Conservation (phyloP, 78 protist genomes). For the Planoprotostelium fungivorum region DNA sequence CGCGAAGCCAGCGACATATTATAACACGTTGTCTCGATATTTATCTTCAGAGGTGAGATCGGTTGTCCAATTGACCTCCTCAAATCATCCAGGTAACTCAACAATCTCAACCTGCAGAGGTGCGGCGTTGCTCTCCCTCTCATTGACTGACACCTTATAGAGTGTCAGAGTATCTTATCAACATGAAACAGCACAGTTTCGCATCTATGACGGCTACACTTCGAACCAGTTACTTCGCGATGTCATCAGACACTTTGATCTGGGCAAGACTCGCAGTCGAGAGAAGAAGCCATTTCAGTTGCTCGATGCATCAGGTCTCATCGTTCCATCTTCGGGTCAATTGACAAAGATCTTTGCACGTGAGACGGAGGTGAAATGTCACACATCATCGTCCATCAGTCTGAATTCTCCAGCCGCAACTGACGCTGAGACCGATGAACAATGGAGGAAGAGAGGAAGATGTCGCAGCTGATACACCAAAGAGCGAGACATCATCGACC, state of each 20-base stretch:
- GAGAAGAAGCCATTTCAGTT: background rate
- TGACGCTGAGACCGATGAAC: background rate
- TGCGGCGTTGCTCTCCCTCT: too few relatives aligned
- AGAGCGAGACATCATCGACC: too few relatives aligned
- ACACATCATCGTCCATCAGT: background rate
- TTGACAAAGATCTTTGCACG: background rate
- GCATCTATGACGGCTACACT: background rate
- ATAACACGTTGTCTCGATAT: too few relatives aligned
- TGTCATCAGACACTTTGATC: background rate
- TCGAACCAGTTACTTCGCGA: background rate
- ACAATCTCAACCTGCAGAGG: too few relatives aligned
- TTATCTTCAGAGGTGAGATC: too few relatives aligned
- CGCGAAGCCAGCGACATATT: too few relatives aligned
- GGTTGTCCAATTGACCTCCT: too few relatives aligned
- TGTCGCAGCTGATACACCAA: too few relatives aligned
- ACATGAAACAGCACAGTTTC: too few relatives aligned
- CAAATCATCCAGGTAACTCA: too few relatives aligned
- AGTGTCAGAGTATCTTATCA: too few relatives aligned
- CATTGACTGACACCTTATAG: too few relatives aligned
- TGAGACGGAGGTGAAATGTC: background rate
- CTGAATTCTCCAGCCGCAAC: background rate
- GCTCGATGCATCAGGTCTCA: background rate
- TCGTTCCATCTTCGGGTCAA: background rate
- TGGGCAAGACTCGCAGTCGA: background rate
- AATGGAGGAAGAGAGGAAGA: background rate